phyloP scores from a whole-genome alignment of 495 filamentous ascomycete species.

The Xylaria longipes region DNA sequence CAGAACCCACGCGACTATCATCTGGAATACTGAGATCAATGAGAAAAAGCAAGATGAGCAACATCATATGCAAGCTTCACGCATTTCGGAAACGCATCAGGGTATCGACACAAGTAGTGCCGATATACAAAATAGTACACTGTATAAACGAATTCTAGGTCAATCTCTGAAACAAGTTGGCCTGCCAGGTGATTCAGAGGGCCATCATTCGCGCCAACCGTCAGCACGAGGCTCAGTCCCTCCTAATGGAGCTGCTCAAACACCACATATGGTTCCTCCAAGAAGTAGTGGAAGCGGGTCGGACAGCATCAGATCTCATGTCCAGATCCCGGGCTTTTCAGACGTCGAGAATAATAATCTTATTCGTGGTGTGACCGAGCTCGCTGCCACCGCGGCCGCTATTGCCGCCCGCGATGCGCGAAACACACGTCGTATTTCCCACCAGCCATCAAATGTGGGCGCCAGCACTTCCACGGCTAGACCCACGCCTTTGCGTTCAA shows the following conservation, averaged over 20 bases:
- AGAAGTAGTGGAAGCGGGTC: conserved; percentile 56
- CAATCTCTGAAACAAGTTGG: conserved; percentile 86
- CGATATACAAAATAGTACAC: conserved; percentile 78
- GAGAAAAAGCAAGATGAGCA: conserved; percentile 74
- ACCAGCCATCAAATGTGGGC: conserved; percentile 34
- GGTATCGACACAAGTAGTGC: conserved; percentile 49
- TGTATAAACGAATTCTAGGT: conserved; percentile 92
- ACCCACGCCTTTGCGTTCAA: conserved; percentile 43
- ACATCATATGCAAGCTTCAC: conserved; percentile 33
- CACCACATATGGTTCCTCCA: conserved; percentile 75
- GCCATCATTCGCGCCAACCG: conserved; percentile 51
- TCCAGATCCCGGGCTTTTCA: conserved; percentile 71
- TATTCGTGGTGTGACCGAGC: conserved; percentile 83
- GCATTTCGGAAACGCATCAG: conserved; percentile 51
- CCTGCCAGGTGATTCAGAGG: conserved; percentile 55
- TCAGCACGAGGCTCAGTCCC: conserved; percentile 41
- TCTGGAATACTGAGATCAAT: conserved; percentile 89
- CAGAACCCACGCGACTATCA: conserved; percentile 93
- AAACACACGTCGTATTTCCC: conserved; percentile 39
- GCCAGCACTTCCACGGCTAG: conserved; percentile 39
- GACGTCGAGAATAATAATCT: conserved; percentile 80
- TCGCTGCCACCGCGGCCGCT: conserved; percentile 89
- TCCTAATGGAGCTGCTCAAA: conserved; percentile 46
- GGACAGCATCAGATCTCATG: conserved; percentile 44
- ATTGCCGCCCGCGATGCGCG: conserved; percentile 81